phyloP scores from a whole-genome alignment of 163 green algal species.

The Scenedesmus sp. region DNA sequence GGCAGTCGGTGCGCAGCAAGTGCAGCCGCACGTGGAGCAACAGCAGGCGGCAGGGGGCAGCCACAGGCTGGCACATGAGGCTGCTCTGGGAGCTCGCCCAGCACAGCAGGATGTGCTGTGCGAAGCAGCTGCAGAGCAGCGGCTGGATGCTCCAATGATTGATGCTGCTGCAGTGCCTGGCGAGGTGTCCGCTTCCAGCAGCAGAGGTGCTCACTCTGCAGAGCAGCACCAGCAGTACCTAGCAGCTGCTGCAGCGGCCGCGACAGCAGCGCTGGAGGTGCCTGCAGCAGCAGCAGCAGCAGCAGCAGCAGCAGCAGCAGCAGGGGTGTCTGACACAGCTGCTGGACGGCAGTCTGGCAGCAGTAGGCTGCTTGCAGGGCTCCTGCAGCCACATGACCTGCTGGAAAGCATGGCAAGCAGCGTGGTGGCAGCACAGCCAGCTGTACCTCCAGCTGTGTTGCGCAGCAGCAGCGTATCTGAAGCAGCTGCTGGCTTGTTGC shows the following conservation, averaged over 20 bases:
- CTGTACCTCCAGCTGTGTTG: neutral
- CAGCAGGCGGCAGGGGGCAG: neutral
- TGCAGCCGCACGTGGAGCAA: neutral
- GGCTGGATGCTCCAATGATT: neutral
- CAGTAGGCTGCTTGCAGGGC: neutral
- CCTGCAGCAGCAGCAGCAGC: neutral
- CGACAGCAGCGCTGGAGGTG: neutral
- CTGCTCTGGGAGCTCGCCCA: neutral
- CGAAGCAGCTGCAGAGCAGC: neutral
- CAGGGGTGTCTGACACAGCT: neutral
- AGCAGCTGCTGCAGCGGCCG: neutral
- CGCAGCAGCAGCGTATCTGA: neutral
- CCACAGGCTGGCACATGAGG: neutral
- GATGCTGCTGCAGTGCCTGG: neutral
- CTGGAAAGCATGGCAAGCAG: conserved; percentile 40
- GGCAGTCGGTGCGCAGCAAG: conserved; percentile 2
- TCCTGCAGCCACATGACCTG: neutral
- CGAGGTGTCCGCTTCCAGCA: neutral
- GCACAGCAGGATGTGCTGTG: neutral
- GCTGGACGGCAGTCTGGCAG: neutral
- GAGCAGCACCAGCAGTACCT: neutral
- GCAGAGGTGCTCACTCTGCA: neutral
- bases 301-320: conserved; percentile 10
- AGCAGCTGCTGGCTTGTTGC: neutral
- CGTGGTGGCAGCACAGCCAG: neutral